Percentiles rank a stretch among this genome's conserved stretches.
Evolutionary conservation across 345 rosid genomes (phyloP).

Genomic region (Hibiscus trionum): DNA sequence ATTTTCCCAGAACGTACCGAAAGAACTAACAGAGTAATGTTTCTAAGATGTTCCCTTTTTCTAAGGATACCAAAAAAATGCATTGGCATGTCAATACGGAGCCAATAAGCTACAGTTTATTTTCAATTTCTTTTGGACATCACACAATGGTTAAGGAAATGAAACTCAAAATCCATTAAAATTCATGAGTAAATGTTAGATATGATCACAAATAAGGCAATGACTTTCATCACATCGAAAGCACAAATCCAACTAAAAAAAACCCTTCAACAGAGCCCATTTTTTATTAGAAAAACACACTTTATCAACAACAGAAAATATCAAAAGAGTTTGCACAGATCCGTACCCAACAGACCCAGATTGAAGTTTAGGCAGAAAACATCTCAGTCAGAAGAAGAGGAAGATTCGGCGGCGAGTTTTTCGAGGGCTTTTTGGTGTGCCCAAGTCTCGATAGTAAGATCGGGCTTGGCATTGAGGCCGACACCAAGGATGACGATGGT

Average conservation of each 20-base stretch:
- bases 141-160: not conserved
- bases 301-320: conserved; percentile 7
- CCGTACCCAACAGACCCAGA: not conserved
- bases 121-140: not conserved
- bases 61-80: not conserved
- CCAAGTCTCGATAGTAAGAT: conserved; percentile 98
- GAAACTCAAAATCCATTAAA: not conserved
- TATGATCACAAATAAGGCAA: not conserved
- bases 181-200: not conserved
- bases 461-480: conserved; percentile 96
- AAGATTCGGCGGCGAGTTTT: conserved; percentile 32
- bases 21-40: not conserved
- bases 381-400: conserved; percentile 10
- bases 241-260: not conserved
- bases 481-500: conserved; percentile 93
- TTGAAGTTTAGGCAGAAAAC: not conserved
- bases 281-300: conserved; percentile 9
- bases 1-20: not conserved
- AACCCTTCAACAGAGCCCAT: not conserved
- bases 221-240: not conserved
- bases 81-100: not conserved
- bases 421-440: conserved; percentile 95
- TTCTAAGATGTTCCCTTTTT: not conserved
- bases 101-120: not conserved
- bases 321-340: not conserved